Evolutionary conservation across 2,329 filamentous ascomycete genomes (phyloP).

Genomic region (Colletotrichum sp.): DNA sequence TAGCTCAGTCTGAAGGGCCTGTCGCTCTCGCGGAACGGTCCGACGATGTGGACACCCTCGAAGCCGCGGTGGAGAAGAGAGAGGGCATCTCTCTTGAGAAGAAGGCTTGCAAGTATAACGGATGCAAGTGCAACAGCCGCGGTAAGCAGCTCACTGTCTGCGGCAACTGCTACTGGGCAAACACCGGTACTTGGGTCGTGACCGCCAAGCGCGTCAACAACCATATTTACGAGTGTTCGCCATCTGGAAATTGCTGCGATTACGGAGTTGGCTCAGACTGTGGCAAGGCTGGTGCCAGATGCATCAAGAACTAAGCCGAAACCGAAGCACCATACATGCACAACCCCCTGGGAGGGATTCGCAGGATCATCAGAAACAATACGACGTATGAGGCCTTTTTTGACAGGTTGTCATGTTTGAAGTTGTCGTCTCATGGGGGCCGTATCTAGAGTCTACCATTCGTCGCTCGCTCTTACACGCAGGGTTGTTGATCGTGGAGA

Average conservation of each 20-base stretch:
- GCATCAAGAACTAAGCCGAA: neutral
- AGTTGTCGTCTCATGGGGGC: slow-evolving; percentile 2
- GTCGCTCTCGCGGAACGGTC: neutral
- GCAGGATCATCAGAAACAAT: neutral
- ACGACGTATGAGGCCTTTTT: neutral
- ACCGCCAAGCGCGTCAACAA: slow-evolving; percentile 23
- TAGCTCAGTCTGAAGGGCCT: neutral
- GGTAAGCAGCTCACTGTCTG: slow-evolving; percentile 26
- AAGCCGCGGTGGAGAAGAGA: neutral
- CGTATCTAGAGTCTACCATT: neutral
- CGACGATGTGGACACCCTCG: neutral
- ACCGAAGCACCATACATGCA: neutral
- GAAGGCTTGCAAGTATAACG: slow-evolving; percentile 25
- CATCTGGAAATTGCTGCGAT: slow-evolving; percentile 25
- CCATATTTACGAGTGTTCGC: slow-evolving; percentile 29
- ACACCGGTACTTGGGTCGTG: slow-evolving; percentile 18
- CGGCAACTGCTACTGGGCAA: slow-evolving; percentile 26
- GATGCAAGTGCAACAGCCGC: slow-evolving; percentile 27
- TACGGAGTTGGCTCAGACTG: slow-evolving; percentile 26
- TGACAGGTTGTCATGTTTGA: neutral
- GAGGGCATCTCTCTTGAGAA: slow-evolving; percentile 5
- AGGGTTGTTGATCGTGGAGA: neutral
- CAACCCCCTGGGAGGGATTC: neutral
- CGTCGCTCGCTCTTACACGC: neutral
- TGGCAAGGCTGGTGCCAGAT: slow-evolving; percentile 6